phyloP scores from a whole-genome alignment of 2,329 filamentous ascomycete species.

The Rutstroemia sp. region DNA sequence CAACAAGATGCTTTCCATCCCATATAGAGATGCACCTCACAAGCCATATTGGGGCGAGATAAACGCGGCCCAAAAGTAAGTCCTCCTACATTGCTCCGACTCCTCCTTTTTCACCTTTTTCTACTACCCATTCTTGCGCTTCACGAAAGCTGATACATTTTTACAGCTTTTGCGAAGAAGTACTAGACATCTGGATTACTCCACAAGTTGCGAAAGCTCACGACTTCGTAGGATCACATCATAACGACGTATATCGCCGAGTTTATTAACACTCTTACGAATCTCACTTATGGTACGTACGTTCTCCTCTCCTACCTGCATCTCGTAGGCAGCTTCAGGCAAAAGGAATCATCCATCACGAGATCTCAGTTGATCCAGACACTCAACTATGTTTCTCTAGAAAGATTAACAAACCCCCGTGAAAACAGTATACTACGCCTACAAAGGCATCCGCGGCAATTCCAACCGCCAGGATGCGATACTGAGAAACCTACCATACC shows the following conservation, averaged over 20 bases:
- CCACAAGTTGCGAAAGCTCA: not conserved
- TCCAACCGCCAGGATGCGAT: conserved; percentile 24
- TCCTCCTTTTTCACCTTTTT: too few relatives aligned
- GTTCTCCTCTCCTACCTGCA: conserved; percentile 6
- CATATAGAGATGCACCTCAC: conserved; percentile 22
- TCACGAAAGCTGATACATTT: too few relatives aligned
- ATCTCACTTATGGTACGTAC: conserved; percentile 42
- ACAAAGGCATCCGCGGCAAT: conserved; percentile 25
- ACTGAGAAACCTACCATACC: conserved; percentile 32
- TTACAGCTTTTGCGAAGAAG: conserved; percentile 29
- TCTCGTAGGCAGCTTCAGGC: conserved; percentile 10
- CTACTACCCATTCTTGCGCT: too few relatives aligned
- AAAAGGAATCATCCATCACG: not conserved
- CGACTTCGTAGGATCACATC: conserved; percentile 41
- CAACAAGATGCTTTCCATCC: not conserved
- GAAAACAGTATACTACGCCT: conserved; percentile 24
- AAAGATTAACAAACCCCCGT: too few relatives aligned
- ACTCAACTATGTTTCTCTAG: too few relatives aligned
- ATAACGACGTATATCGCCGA: conserved; percentile 45
- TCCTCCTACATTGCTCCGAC: not conserved
- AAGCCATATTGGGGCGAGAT: conserved; percentile 22
- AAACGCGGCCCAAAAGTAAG: conserved; percentile 25
- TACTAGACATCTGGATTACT: conserved; percentile 4
- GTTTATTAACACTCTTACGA: conserved; percentile 46
- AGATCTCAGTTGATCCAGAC: too few relatives aligned